Conservation (phyloP, 1,139 yeast genomes). For the Geotrichum cucujoidarum region DNA sequence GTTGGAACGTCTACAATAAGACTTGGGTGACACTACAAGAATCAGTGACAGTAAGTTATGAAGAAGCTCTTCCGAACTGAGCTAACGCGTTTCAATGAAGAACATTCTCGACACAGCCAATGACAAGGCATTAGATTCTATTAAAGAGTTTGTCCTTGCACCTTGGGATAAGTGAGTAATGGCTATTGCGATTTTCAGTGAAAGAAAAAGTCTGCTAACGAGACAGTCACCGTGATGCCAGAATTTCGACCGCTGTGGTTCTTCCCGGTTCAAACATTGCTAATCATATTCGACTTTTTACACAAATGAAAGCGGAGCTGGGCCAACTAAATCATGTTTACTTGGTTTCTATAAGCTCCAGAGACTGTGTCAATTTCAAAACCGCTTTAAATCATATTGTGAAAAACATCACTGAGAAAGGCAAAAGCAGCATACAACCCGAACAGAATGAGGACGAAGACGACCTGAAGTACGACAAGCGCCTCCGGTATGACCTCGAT, state of each 20-base stretch:
- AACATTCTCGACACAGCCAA: slow-evolving; percentile 25
- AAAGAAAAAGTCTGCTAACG: slow-evolving; percentile 7
- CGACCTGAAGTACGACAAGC: slow-evolving; percentile 26
- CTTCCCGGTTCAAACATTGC: slow-evolving; percentile 38
- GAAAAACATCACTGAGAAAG: slow-evolving; percentile 31
- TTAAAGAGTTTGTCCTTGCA: slow-evolving; percentile 25
- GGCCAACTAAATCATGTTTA: slow-evolving; percentile 20
- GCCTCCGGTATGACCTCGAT: slow-evolving; percentile 50
- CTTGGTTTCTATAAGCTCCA: slow-evolving; percentile 32
- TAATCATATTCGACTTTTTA: slow-evolving; percentile 32
- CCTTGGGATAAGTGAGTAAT: slow-evolving; percentile 25
- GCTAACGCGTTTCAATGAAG: too few relatives aligned
- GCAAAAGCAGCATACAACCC: slow-evolving; percentile 23
- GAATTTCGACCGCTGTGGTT: slow-evolving; percentile 31
- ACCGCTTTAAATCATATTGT: slow-evolving; percentile 39
- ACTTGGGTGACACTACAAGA: slow-evolving; percentile 28
- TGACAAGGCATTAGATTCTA: slow-evolving; percentile 25
- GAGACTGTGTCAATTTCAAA: slow-evolving; percentile 37
- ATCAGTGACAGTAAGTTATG: slow-evolving; percentile 22
- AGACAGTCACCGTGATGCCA: slow-evolving; percentile 23
- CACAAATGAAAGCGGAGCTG: slow-evolving; percentile 28
- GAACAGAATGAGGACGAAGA: slow-evolving; percentile 19
- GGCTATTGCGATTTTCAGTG: neutral
- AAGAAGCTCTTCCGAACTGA: too few relatives aligned
- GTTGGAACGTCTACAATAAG: slow-evolving; percentile 39